A percentile compares a stretch with the other conserved stretches of the same genome.
Conservation (phyloP, 148 eudicot genomes). For the Dianthus caryophyllus region DNA sequence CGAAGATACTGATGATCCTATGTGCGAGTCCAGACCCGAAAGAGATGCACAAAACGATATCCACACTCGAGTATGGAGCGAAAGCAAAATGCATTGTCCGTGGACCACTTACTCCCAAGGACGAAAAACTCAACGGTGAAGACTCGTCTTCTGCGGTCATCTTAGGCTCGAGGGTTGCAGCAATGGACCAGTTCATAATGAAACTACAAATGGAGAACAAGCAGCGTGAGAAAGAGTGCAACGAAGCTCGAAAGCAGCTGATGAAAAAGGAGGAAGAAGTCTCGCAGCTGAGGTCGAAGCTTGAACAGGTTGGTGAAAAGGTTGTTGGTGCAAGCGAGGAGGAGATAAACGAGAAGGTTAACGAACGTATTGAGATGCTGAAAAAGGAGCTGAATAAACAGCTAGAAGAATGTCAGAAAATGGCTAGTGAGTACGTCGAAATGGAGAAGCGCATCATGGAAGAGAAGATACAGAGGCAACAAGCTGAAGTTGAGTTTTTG, state of each 20-base stretch:
- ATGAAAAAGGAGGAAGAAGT: constrained; percentile 77
- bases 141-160: constrained; percentile 67
- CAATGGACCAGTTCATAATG: constrained; percentile 84
- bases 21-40: constrained; percentile 95
- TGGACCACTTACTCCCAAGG: constrained; percentile 73
- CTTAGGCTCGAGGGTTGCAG: constrained; percentile 71
- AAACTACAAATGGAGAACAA: constrained; percentile 85
- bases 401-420: constrained; percentile 64
- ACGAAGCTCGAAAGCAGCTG: constrained; percentile 71
- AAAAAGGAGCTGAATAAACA: constrained; percentile 63
- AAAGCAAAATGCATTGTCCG: constrained; percentile 95
- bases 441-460: constrained; percentile 85
- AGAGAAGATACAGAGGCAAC: constrained; percentile 59
- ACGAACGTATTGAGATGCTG: constrained; percentile 50
- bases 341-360: constrained; percentile 69
- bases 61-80: constrained; percentile 94
- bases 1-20: constrained; percentile 88
- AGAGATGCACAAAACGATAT: constrained; percentile 87
- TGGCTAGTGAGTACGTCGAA: constrained; percentile 70
- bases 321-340: constrained; percentile 57
- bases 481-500: constrained; percentile 63
- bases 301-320: constrained; percentile 39
- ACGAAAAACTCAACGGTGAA: constrained; percentile 50
- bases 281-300: constrained; percentile 57
- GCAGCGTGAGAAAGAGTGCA: constrained; percentile 68